Conservation (phyloP, 805 yeast species). For the Candida caryicola region DNA sequence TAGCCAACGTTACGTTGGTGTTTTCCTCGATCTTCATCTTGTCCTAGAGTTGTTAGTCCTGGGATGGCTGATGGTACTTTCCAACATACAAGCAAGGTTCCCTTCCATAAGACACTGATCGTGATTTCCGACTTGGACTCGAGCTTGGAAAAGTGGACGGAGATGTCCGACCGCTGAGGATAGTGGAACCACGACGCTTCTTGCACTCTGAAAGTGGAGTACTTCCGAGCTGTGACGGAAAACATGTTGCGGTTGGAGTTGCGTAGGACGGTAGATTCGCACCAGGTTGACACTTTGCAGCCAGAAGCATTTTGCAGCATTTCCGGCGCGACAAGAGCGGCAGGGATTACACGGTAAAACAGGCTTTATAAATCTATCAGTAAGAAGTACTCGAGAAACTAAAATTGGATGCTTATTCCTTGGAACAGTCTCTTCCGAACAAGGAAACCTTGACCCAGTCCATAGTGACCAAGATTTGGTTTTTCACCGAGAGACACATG, state of each 20-base stretch:
- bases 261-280: too few relatives aligned
- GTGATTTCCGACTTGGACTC: constrained; percentile 2
- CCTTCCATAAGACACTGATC: constrained; percentile 19
- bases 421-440: constrained; percentile 92
- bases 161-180: constrained; percentile 28
- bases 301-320: too few relatives aligned
- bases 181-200: constrained; percentile 25
- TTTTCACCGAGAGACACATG: constrained; percentile 88
- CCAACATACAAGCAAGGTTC: constrained; percentile 17
- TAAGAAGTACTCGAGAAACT: too few relatives aligned
- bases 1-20: constrained; percentile 13
- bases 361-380: too few relatives aligned
- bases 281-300: too few relatives aligned
- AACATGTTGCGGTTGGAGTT: neutral
- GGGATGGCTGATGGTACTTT: neutral
- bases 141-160: constrained; percentile 14
- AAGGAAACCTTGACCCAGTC: constrained; percentile 88
- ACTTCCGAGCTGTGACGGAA: constrained; percentile 2
- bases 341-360: too few relatives aligned
- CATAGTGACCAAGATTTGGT: constrained; percentile 77
- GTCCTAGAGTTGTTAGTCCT: constrained; percentile 15
- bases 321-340: too few relatives aligned
- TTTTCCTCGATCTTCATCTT: constrained; percentile 5
- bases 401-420: too few relatives aligned
- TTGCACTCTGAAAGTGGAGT: neutral